Evolutionary conservation across 371 early-diverging fungal species (phyloP), one percentile per base, ranked within the genome.

Genomic region (Smittium mucronatum): DNA sequence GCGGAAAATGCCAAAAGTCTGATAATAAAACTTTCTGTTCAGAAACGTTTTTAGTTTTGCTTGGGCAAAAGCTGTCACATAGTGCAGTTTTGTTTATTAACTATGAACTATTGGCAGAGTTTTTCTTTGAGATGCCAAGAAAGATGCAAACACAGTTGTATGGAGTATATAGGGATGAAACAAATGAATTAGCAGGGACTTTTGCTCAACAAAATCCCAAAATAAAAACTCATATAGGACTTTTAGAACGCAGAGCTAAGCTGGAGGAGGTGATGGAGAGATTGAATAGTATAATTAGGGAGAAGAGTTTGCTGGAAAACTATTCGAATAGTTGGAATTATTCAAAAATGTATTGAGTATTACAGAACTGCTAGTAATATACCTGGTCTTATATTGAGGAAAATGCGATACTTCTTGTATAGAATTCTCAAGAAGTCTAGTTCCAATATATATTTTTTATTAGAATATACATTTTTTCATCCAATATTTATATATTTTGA

Each of bases 31-130:
- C 85, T n/a, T 85, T 89, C 68, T 97, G 98, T 70, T 95, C 97
- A 28, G 98, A 97, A 78, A 88, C 89, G 0, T 93, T 92, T 74
- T 78, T 97, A 69, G 87, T 87, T 32, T 89, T 92, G 61, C 88
- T 97, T 59, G 87, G 95, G 0, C 92, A 95, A 68, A 95, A 97
- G 75, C 79, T 97, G 63, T 89, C 95, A 0, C 89, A 91, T 71
- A 93, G 93, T 21, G 90, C 91, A 59, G 94, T 93, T 64, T 91
- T 95, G 91, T 97, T 96, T 75, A 93, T 97, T 69, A 92, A 93
- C 78, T 90, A 94, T 5, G 98, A 97, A 75, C 82, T 97, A 69
- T 79, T 97, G 75, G 92, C 93, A 74, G 98, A 97, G 78, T 95
- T 97, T 83, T 93, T 95, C 77, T 95, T 93, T 86, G 95, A 94